phyloP scores from a whole-genome alignment of 129 eudicot genomes.

The Flaveria trinervia region DNA sequence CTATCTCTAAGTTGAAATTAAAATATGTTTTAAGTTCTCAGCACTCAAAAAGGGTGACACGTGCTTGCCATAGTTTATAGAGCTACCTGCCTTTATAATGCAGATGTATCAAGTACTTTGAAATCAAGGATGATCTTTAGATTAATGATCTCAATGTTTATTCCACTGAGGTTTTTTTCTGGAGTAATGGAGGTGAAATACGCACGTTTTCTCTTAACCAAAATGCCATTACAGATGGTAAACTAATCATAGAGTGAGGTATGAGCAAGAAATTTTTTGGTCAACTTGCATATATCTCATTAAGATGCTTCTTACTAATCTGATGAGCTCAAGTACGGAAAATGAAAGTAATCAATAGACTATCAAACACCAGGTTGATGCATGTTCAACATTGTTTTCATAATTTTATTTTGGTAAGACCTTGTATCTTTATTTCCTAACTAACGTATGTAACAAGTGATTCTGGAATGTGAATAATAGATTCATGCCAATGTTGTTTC shows the following conservation, averaged over 20 bases:
- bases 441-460: not conserved
- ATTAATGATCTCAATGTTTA: not conserved
- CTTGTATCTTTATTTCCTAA: not conserved
- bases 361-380: not conserved
- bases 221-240: not conserved
- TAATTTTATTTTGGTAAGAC: not conserved
- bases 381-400: not conserved
- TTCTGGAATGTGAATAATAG: not conserved
- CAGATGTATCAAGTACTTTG: not conserved
- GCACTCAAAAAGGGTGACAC: not conserved
- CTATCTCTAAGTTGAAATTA: not conserved
- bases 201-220: not conserved
- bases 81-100: constrained; percentile 15
- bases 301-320: not conserved
- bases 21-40: not conserved
- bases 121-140: not conserved
- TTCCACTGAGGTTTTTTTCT: not conserved
- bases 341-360: not conserved
- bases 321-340: not conserved
- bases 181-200: not conserved
- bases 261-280: not conserved
- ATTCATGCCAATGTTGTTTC: not conserved
- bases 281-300: not conserved
- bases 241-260: not conserved
- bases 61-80: not conserved